A percentile compares a stretch with the other conserved stretches of the same genome.
These are phyloP conservation scores for Meyerozyma sp. DNA, from an alignment of 1,139 yeast genomes.

Conservation along the genomic window DNA sequence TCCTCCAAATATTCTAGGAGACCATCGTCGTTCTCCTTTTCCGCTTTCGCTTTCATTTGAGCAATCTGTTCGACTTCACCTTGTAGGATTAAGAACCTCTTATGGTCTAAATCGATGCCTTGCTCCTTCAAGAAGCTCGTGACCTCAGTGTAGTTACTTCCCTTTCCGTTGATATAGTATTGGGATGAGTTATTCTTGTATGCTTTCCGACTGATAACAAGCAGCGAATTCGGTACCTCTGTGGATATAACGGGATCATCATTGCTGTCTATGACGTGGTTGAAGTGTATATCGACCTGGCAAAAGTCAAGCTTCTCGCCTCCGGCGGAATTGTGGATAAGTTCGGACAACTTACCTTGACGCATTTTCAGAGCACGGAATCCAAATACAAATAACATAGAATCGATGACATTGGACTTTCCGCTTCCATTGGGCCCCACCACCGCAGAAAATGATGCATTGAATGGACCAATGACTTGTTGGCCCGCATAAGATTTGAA, in stretches of 20 bases:
- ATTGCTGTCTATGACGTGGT: constrained; percentile 64
- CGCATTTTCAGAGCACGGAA: constrained; percentile 96
- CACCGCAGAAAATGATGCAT: constrained; percentile 89
- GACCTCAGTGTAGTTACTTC: constrained; percentile 75
- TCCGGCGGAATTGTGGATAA: constrained; percentile 82
- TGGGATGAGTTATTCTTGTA: constrained; percentile 70
- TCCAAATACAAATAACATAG: constrained; percentile 93
- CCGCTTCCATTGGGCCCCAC: constrained; percentile 99
- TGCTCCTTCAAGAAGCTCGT: constrained; percentile 68
- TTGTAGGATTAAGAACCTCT: constrained; percentile 87
- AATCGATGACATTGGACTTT: constrained; percentile 94
- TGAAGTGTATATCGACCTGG: constrained; percentile 90
- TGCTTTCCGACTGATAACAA: constrained; percentile 79
- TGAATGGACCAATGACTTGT: constrained; percentile 94
- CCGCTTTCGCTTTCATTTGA: constrained; percentile 97
- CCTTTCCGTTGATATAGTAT: constrained; percentile 66
- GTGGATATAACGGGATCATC: constrained; percentile 31
- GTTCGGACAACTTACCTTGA: constrained; percentile 84
- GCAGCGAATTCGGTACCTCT: constrained; percentile 48
- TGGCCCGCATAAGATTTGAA: constrained; percentile 95
- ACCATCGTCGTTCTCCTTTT: constrained; percentile 89
- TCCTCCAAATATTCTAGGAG: constrained; percentile 90
- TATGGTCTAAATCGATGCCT: constrained; percentile 93
- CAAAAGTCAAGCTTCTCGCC: constrained; percentile 65
- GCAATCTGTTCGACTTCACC: constrained; percentile 99